Base-by-base conservation (phyloP, 805 yeast species). In the Lachancea quebecensis region DNA sequence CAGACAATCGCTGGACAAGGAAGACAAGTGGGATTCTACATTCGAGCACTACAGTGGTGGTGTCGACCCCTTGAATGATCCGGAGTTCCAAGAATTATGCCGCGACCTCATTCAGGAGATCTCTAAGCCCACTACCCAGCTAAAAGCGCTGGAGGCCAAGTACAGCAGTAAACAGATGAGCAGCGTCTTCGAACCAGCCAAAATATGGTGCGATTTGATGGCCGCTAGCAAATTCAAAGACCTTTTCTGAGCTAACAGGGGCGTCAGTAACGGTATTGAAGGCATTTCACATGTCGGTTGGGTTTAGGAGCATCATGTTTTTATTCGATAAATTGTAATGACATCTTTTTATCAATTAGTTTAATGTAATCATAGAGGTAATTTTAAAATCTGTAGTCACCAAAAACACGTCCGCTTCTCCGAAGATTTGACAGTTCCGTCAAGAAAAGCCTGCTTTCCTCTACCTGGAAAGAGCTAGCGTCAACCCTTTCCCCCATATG, bases 1-100 rank as follows among this genome's bases (percentile, higher is more conserved):
- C 6, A 74, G 95, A 56, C 73, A 74, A 54, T 82, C 88, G 65
- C 68, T 82, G 51, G 76, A 76, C 21, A 74, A 45, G 38, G 44
- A 31, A 66, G 54, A 54, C 43, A 48, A 49, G 18, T 61, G 67
- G 67, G 46, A 55, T 42, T 49, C 51, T 27, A 55, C 56, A 2
- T 48, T 56, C 8, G 44, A 45, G 36, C 58, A 55, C 36, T 56
- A 56, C 38, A 60, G 64, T 44, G 62, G 64, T 37, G 58, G 54
- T 11, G 48, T 58, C 30, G 57, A 56, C 44, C 50, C 62, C 3
- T 35, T 51, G 10, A 38, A 46, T 2, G 61, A 64, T 31, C 8
- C 36, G 10, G 35, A 37, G 7, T 57, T 62, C 31, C 62, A 56
- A 45, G 40, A 50, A 2, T 34, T 47, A 17, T 59, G 65, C 32